Conservation (phyloP, 305 asterid species). For the Nicotiana rustica region DNA sequence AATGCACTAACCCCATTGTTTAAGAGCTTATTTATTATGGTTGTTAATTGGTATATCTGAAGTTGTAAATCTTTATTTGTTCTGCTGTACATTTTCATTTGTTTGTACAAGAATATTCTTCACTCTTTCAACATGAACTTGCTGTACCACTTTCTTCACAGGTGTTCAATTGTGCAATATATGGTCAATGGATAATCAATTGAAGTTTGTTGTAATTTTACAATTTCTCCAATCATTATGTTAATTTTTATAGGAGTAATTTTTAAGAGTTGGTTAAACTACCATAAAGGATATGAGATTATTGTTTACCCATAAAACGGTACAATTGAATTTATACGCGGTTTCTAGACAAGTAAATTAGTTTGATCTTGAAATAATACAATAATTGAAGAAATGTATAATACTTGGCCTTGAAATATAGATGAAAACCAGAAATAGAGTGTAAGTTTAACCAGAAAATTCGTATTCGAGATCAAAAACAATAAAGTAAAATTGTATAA, state of each 20-base stretch:
- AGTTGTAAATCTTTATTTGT: constrained; percentile 30
- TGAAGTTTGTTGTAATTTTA: background rate
- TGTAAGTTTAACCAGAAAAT: too few species aligned
- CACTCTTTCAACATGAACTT: background rate
- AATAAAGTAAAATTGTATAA: too few species aligned
- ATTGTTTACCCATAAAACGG: too few species aligned
- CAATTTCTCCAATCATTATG: background rate
- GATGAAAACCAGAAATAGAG: too few species aligned
- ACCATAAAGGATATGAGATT: background rate
- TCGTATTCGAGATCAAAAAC: too few species aligned
- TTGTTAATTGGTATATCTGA: constrained; percentile 26
- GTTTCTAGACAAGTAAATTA: too few species aligned
- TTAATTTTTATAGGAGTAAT: background rate
- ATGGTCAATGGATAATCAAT: background rate
- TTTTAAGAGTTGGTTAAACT: background rate
- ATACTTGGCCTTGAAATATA: too few species aligned
- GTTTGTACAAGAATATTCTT: constrained; percentile 32
- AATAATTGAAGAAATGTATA: too few species aligned
- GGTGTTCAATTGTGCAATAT: background rate
- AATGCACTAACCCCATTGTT: constrained; percentile 40
- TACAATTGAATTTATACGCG: too few species aligned
- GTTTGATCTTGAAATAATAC: too few species aligned
- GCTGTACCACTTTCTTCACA: background rate
- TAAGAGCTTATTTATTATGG: constrained; percentile 33
- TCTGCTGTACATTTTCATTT: constrained; percentile 30